These are phyloP conservation scores for Monilinia fructigena DNA, from an alignment of 2,329 filamentous ascomycete genomes.

Conservation along the genomic window DNA sequence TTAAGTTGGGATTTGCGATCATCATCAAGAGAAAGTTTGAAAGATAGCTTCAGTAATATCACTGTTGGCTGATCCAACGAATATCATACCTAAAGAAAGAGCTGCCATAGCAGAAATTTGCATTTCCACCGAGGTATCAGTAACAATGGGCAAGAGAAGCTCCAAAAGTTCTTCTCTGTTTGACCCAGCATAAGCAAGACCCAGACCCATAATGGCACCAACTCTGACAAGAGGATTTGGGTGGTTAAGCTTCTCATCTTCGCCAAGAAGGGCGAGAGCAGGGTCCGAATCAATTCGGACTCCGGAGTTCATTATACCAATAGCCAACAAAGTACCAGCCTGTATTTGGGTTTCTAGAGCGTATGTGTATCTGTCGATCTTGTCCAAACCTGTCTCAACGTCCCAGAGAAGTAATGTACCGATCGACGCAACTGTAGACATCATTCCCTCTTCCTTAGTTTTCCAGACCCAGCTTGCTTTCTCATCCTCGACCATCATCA, in stretches of 20 bases:
- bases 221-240: conserved; percentile 76
- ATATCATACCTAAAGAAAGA: conserved; percentile 83
- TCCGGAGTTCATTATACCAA: conserved; percentile 93
- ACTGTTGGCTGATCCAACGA: conserved; percentile 87
- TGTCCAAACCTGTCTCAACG: conserved; percentile 85
- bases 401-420: conserved; percentile 94
- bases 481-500: conserved; percentile 89
- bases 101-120: conserved; percentile 96
- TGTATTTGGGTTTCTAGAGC: conserved; percentile 79
- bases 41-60: conserved; percentile 92
- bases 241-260: conserved; percentile 74
- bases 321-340: conserved; percentile 87
- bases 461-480: conserved; percentile 98
- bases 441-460: conserved; percentile 96
- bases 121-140: conserved; percentile 83
- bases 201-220: conserved; percentile 92
- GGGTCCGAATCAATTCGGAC: conserved; percentile 88
- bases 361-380: conserved; percentile 93
- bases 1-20: conserved; percentile 87
- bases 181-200: conserved; percentile 89
- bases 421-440: conserved; percentile 91
- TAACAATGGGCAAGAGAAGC: conserved; percentile 80
- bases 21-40: conserved; percentile 87
- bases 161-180: conserved; percentile 89
- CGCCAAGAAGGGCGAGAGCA: conserved; percentile 80